Evolutionary conservation across 78 protist genomes (phyloP), one percentile per base, ranked within the genome.

Genomic region (Cyanophora paradoxa): DNA sequence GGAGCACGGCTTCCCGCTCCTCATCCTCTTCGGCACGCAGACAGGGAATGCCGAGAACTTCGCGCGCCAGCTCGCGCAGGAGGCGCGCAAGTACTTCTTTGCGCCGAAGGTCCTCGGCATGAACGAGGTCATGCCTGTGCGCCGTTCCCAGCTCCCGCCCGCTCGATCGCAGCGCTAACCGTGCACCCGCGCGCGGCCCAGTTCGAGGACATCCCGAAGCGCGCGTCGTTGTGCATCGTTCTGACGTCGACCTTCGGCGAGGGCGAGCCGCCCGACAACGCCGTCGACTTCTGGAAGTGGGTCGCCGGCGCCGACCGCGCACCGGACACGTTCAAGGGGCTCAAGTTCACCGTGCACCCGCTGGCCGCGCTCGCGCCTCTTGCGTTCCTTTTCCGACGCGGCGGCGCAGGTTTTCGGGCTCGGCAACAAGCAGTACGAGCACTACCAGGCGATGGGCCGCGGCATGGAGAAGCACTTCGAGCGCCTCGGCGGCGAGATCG

Each of bases 251-350:
- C 96, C 6, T 89, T 87, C 66, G 96, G 96, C 31, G 96, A 92
- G 59, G 88, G 96, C 39, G 96, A 92, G 48, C 96, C 96, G 26
- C 80, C 96, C 3, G 96, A 92, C 72, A 87, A 82, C 62, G 90
- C 96, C n/a, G 66, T 64, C 26, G 84, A 70, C 28, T 87, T 87
- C 59, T 37, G 75, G 69, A 33, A 75, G 22, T 71, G 73, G 75
- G 31, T 82, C 30, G 59, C 56, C 20, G 82, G 76, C 14, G 84
- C 74, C 20, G 82, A 64, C 19, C 56, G 77, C 64, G 78, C 17
- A 42, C 30, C 63, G 4, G 82, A 4, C 22, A 26, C 3, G 26
- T 58, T 85, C 16, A 6, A 6, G 33, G 41, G 17, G 20, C 69
- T 85, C n/a, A n/a, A n/a, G n/a, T n/a, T n/a, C n/a, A n/a, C n/a